Percentiles rank a stretch among this genome's conserved stretches.
Evolutionary conservation across 345 rosid genomes (phyloP).

Genomic region (Gossypium raimondii): DNA sequence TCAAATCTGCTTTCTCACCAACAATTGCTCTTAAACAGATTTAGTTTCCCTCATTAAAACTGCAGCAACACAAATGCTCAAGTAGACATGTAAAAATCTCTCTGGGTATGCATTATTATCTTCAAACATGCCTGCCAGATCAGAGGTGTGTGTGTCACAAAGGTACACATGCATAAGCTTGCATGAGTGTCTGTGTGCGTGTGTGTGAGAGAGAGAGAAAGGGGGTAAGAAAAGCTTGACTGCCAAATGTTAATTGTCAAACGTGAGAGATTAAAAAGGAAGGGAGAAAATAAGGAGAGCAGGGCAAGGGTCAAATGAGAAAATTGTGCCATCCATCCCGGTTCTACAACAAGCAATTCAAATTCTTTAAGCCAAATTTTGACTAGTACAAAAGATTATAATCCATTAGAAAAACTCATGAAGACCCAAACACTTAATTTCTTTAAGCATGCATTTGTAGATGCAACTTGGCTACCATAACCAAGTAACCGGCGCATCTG

Average conservation of each 20-base stretch:
- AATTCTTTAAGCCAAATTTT: background rate
- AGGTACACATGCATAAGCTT: background rate
- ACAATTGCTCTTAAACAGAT: background rate
- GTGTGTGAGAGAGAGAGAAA: background rate
- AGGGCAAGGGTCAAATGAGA: background rate
- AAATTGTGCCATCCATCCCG: background rate
- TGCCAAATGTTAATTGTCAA: background rate
- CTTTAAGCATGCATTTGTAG: background rate
- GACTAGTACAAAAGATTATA: background rate
- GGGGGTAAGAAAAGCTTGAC: background rate
- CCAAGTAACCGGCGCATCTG: background rate
- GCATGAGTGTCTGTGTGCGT: background rate
- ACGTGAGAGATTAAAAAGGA: background rate
- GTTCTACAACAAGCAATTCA: background rate
- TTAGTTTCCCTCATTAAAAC: background rate
- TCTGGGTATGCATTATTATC: background rate
- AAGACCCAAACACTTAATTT: background rate
- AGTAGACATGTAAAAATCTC: background rate
- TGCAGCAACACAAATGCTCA: background rate
- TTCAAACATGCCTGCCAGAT: background rate
- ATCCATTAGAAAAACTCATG: background rate
- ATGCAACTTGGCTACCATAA: background rate
- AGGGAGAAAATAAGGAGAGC: no score
- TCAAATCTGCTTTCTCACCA: background rate
- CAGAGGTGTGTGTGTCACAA: background rate